phyloP scores from a whole-genome alignment of 2,329 filamentous ascomycete species.

The Aspergillus texensis region DNA sequence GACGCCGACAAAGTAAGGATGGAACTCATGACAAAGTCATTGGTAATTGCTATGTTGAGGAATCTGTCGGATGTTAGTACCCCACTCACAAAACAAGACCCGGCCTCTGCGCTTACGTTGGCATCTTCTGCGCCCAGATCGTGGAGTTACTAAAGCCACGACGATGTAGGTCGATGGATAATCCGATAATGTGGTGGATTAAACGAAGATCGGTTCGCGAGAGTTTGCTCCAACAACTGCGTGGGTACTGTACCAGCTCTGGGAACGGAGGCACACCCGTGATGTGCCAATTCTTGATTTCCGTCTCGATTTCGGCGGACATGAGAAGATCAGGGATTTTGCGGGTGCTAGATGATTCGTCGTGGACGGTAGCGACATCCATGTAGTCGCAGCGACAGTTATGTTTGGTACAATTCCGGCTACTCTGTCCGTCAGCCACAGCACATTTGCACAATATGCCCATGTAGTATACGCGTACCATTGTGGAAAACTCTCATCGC shows the following conservation, averaged over 20 bases:
- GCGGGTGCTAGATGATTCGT: constrained; percentile 54
- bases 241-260: constrained; percentile 74
- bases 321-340: constrained; percentile 71
- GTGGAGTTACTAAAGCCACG: constrained; percentile 82
- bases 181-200: constrained; percentile 85
- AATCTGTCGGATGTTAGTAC: constrained; percentile 56
- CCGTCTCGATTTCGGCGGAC: constrained; percentile 80
- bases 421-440: constrained; percentile 39
- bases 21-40: constrained; percentile 91
- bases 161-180: constrained; percentile 79
- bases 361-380: constrained; percentile 70
- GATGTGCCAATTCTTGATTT: constrained; percentile 79
- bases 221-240: constrained; percentile 71
- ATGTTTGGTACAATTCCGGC: constrained; percentile 98
- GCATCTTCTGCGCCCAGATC: constrained; percentile 90
- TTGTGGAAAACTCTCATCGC: constrained; percentile 96
- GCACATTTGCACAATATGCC: background rate
- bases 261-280: constrained; percentile 86
- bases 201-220: constrained; percentile 79
- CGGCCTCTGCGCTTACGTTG: constrained; percentile 67
- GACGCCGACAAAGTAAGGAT: constrained; percentile 92
- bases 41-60: constrained; percentile 77
- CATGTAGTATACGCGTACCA: constrained; percentile 64
- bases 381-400: constrained; percentile 98
- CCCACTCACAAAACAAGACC: background rate